Conservation (phyloP, 148 eudicot genomes). For the Suaeda aralocaspica region DNA sequence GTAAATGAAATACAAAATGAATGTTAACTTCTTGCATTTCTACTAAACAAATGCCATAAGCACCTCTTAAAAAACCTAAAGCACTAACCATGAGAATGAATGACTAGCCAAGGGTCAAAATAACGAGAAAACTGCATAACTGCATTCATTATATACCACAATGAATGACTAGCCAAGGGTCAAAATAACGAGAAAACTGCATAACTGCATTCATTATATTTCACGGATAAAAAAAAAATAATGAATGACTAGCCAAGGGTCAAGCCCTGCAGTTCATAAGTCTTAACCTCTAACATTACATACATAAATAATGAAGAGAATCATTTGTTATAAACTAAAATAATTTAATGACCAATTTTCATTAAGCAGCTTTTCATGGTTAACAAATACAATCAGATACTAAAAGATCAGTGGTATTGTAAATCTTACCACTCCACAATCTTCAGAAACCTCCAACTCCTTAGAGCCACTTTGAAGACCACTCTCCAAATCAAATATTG, state of each 20-base stretch:
- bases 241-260: too few species aligned
- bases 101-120: not conserved
- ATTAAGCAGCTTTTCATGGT: not conserved
- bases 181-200: too few species aligned
- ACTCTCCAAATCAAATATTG: slow-evolving; percentile 81
- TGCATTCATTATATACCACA: not conserved
- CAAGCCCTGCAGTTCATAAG: not conserved
- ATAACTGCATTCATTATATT: not conserved
- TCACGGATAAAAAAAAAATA: too few species aligned
- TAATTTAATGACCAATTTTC: slow-evolving; percentile 1
- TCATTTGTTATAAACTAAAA: not conserved
- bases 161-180: too few species aligned
- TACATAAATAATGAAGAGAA: not conserved
- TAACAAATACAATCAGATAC: not conserved
- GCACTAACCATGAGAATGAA: not conserved
- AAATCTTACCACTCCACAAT: slow-evolving; percentile 87
- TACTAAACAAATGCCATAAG: too few species aligned
- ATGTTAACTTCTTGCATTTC: too few species aligned
- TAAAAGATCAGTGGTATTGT: not conserved
- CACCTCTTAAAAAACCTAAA: not conserved
- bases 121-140: not conserved
- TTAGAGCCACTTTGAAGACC: slow-evolving; percentile 81
- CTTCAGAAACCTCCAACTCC: slow-evolving; percentile 90
- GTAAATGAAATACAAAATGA: too few species aligned
- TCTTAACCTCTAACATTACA: not conserved